These are phyloP conservation scores for Fusarium sp. DNA, from an alignment of 2,329 filamentous ascomycete genomes.

Conservation along the genomic window DNA sequence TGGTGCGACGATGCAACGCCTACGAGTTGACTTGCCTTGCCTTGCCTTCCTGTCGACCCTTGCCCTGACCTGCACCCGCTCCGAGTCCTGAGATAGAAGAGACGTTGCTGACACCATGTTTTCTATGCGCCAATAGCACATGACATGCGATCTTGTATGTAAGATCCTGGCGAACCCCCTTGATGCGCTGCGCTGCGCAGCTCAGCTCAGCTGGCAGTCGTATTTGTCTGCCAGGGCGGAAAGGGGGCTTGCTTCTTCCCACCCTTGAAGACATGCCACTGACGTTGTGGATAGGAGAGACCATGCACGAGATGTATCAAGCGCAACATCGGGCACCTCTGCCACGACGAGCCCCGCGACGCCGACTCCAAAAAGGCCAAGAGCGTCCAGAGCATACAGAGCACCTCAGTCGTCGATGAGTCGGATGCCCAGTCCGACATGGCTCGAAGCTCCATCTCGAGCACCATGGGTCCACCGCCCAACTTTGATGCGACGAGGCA, in stretches of 20 bases:
- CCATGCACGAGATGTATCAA: slow-evolving; percentile 98
- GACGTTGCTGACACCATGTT: slow-evolving; percentile 43
- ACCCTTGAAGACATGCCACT: slow-evolving; percentile 36
- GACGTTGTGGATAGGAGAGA: slow-evolving; percentile 74
- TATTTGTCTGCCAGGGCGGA: slow-evolving; percentile 9
- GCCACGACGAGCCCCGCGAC: slow-evolving; percentile 96
- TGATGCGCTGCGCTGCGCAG: not conserved
- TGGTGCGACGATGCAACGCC: slow-evolving; percentile 33
- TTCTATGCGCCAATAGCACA: slow-evolving; percentile 70
- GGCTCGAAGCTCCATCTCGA: slow-evolving; percentile 66
- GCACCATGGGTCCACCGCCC: slow-evolving; percentile 67
- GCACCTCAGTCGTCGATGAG: slow-evolving; percentile 69
- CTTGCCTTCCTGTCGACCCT: slow-evolving; percentile 6
- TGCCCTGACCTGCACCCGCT: slow-evolving; percentile 24
- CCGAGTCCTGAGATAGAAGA: slow-evolving; percentile 26
- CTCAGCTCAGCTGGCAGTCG: slow-evolving; percentile 15
- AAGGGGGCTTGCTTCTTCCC: slow-evolving; percentile 24
- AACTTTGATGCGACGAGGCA: slow-evolving; percentile 51
- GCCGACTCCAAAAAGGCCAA: slow-evolving; percentile 83
- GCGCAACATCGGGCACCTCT: slow-evolving; percentile 97
- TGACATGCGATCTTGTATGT: slow-evolving; percentile 92
- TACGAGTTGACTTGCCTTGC: slow-evolving; percentile 13
- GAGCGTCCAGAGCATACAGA: slow-evolving; percentile 57
- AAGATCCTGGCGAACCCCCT: slow-evolving; percentile 17
- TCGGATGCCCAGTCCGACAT: slow-evolving; percentile 65